Evolutionary conservation across 805 yeast species (phyloP), one percentile per base, ranked within the genome.

Genomic region (Teunomyces funiuensis): DNA sequence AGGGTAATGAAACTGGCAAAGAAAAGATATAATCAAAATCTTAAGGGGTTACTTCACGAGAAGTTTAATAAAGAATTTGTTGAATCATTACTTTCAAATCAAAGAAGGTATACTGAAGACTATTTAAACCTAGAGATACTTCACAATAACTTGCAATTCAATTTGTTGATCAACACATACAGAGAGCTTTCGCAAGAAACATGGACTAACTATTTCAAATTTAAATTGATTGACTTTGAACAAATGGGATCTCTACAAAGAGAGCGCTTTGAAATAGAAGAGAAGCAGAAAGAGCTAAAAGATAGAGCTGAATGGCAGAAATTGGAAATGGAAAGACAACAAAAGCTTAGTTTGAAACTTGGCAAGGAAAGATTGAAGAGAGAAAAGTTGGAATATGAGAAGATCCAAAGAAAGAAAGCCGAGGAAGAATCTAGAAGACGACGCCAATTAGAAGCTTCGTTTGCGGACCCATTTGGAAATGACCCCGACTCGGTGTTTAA

Each of bases 81-180:
- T 16, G 66, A 66, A 31, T 44, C 57, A 10, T 48, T 60, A 3
- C 39, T 67, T 5, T 52, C 53, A 7, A 45, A 53, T 8, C 71
- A 68, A 47, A 49, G 68, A 23, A 44, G 47, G 10, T 54, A 52
- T 41, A 58, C 58, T 5, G 71, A 65, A 46, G 76, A 70, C 46
- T 62, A 52, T 42, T 50, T 54, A 14, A 70, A 70, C 43, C 41
- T 70, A 41, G 76, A 70, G 50, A 66, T 70, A 69, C 50, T 70
- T n/a, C 76, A 70, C 45, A 69, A 66, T 44, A 65, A 62, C 39
- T 55, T 63, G 28, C 71, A 67, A 42, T 70, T 66, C 52, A 70
- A 70, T 43, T 43, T 69, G 13, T 55, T 70, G 34, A 47, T 64
- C 10, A 70, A 70, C 48, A 54, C 72, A 6, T 70, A 68, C 45